Conservation (phyloP, 1,139 yeast species). For the Blastobotrys malaysiensis region DNA sequence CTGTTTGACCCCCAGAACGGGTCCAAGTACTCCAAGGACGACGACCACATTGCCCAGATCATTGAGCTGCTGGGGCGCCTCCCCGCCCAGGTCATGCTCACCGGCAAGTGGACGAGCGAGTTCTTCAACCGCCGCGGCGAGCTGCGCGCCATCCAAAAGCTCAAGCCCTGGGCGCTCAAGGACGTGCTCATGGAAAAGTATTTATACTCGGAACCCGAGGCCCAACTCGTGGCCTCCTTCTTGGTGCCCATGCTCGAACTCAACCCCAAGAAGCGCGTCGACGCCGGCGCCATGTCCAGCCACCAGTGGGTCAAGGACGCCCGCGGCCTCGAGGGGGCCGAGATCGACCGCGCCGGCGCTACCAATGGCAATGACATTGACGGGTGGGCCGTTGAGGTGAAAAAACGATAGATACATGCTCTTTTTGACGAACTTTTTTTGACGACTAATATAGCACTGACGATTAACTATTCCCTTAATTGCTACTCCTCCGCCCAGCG, state of each 20-base stretch:
- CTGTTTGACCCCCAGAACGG: conserved; percentile 77
- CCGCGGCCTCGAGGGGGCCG: conserved; percentile 50
- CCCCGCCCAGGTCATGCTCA: conserved; percentile 47
- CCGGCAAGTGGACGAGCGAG: conserved; percentile 49
- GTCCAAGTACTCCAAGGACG: conserved; percentile 59
- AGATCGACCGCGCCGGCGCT: conserved; percentile 50
- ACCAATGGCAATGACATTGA: conserved; percentile 66
- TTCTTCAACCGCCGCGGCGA: conserved; percentile 52
- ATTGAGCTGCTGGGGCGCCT: conserved; percentile 64
- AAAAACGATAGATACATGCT: neutral
- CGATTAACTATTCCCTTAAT: neutral
- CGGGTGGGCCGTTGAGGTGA: conserved; percentile 57
- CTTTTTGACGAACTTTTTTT: neutral
- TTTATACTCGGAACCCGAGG: conserved; percentile 50
- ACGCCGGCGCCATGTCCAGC: conserved; percentile 74
- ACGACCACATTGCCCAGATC: conserved; percentile 82
- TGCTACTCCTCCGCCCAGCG: too few species aligned
- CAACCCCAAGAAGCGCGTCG: conserved; percentile 67
- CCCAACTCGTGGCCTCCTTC: conserved; percentile 55
- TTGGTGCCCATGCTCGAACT: conserved; percentile 66
- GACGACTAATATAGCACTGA: neutral
- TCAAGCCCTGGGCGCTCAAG: conserved; percentile 64
- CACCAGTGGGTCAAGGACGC: conserved; percentile 74
- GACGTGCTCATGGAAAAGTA: conserved; percentile 71
- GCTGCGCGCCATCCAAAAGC: conserved; percentile 52